Evolutionary conservation across 805 yeast genomes (phyloP), one percentile per base, ranked within the genome.

Genomic region (Kluyveromyces siamensis): DNA sequence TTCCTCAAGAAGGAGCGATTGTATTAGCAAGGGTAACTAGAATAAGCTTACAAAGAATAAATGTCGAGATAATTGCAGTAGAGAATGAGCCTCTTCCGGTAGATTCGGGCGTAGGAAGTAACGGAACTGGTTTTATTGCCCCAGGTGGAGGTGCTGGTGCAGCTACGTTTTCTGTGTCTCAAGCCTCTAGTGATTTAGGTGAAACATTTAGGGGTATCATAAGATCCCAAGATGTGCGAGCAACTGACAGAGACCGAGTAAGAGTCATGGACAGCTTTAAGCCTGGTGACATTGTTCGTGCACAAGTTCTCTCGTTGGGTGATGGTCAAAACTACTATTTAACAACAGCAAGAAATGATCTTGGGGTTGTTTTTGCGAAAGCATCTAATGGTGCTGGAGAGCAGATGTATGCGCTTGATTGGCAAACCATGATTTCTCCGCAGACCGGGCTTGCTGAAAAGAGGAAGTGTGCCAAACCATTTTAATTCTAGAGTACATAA

Each of bases 401-500:
- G 37, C 67, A 81, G 48, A 80, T 93, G 87, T 84, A 82, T 57
- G 95, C 99, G 2, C 68, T 88, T 40, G 98, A 93, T 67, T 93
- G 98, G 97, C 90, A 88, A 67, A 85, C 88, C 11, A 93, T 95
- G 98, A 75, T 84, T 33, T 80, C 86, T 52, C 82, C 88, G 2
- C 70, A 67, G 25, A 80, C 90, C 2, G 96, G 96, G 1, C 76
- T 74, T 9, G 66, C 79, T 11, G 97, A 89, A 58, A 72, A 72
- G 56, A 75, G 99, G 50, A 93, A 93, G 66, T 87, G 96, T 68
- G 99, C 99, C 2, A 89, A 87, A 63, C 96, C 96, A 11, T 85
- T 80, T 56, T 73, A 55, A 59, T 8, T n/a, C 21, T 42, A 42
- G 17, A 40, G 41, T 17, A 45, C 27, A 36, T 37, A 27, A 27